A percentile compares a stretch with the other conserved stretches of the same genome.
phyloP scores from a whole-genome alignment of 176 grass and related monocot genomes.

The Cenchrus americanus region DNA sequence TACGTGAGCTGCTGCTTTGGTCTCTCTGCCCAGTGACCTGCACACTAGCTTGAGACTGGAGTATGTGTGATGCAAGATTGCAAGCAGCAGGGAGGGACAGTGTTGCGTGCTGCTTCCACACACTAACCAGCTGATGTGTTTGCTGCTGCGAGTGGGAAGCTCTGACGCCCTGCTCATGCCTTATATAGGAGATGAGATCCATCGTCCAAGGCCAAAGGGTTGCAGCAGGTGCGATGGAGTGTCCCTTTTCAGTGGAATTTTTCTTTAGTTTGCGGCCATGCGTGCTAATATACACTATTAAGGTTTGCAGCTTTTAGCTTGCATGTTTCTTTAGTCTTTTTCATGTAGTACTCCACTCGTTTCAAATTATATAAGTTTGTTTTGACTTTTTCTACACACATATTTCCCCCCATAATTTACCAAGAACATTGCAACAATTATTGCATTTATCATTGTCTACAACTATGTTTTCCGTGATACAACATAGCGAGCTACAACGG shows the following conservation, averaged over 20 bases:
- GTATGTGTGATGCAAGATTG: not conserved
- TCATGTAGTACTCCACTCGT: too few species aligned
- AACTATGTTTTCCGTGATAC: too few species aligned
- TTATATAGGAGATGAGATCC: constrained; percentile 31
- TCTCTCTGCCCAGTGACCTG: not conserved
- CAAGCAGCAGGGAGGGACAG: not conserved
- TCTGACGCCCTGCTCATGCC: not conserved
- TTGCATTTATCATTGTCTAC: too few species aligned
- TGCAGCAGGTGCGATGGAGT: not conserved
- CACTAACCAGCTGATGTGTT: constrained; percentile 10
- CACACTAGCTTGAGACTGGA: too few species aligned
- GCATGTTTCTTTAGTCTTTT: not conserved
- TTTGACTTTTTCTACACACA: too few species aligned
- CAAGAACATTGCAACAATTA: too few species aligned
- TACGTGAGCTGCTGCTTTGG: not conserved
- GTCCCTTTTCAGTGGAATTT: not conserved
- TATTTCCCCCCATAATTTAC: too few species aligned
- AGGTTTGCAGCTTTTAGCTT: not conserved
- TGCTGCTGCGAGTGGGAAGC: not conserved
- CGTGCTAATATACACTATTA: not conserved
- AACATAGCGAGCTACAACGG: too few species aligned
- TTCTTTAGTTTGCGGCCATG: not conserved
- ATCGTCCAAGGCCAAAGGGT: too few species aligned
- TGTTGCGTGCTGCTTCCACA: constrained; percentile 37
- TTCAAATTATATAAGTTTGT: too few species aligned